Evolutionary conservation across 1,284 basidiomycete species (phyloP), one percentile per base, ranked within the genome.

Genomic region (Fomitopsis betulina): DNA sequence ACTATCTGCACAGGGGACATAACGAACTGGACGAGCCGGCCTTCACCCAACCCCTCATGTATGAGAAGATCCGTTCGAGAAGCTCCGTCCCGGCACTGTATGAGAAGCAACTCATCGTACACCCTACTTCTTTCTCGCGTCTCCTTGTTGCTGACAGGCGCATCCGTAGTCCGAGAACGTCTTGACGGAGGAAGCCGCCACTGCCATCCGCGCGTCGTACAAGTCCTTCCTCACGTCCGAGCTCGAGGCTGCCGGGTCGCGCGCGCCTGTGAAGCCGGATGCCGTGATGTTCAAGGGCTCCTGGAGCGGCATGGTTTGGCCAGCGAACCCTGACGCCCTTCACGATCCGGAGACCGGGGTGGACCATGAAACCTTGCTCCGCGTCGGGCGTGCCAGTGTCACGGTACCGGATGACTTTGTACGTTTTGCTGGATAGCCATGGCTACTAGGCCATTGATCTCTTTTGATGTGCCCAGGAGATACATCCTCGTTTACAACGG

Each of bases 11-110:
- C 45, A 81, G 83, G 79, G 91, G 91, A 2, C 94, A 96, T 71
- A 96, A 96, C 68, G 93, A 96, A 73, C 82, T 96, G 35, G 94
- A 96, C 68, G 84, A 95, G 64, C 95, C 96, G 0, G 85, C 86
- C 17, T 94, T 94, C 72, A 97, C 96, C 0, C 89, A 92, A 68
- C 93, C 93, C 0, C 75, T 86, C 23, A 95, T 95, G 93, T 94
- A 95, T 72, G 83, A 91, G 70, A 85, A 90, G 73, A 94, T 94
- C 65, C 80, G 85, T 5, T 80, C 84, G 0, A 78, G 91, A 54
- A 85, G 80, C 47, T 91, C 89, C 3, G 91, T 95, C 6, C 92
- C 93, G 6, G 79, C 85, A 55, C 73, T 93, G 19, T 96, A 94
- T 67, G 93, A 95, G 68, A 81, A 88, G 55, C 85, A 84, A 57